Evolutionary conservation across 768 basidiomycete species (phyloP), one percentile per base, ranked within the genome.

Genomic region (Rossbeevera mucosa): DNA sequence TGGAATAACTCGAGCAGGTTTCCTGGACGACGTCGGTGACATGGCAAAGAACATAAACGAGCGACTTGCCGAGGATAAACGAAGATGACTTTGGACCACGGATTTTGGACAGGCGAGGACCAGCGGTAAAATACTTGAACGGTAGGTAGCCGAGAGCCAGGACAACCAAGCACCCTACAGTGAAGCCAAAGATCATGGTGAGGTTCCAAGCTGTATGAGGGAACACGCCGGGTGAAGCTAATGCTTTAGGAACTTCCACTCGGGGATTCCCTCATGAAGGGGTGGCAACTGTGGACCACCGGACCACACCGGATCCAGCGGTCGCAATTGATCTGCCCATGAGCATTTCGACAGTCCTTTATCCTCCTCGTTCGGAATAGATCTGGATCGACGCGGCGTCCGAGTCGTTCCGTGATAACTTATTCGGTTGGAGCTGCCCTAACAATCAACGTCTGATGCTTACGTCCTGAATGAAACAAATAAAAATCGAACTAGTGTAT

Each of bases 1-100:
- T 64, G 71, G 29, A 62, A 64, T n/a, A 71, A 9, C 18, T 72
- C 67, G 6, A 50, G 43, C 16, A 67, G 31, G 52, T 72, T 64
- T 9, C 69, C 69, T 70, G 44, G 1, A 13, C 3, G 22, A 50
- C 9, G 46, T 64, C 30, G 56, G 46, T 70, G 47, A 43, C 1
- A 11, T 18, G n/a, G 44, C 4, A 18, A 38, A 18, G 20, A 12
- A 20, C 40, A 12, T 5, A 11, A 48, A n/a, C 16, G 16, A 22
- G 13, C 11, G 18, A 30, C 24, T 4, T 48, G 54, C 64, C 59
- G 18, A 53, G 43, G 36, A 65, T 0, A 22, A 67, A 65, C 0
- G 64, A 67, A 11, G 66, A 30, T 13, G 64, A 38, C 14, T 54
- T 59, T 6, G 66, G 64, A 0, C 64, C 66, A 13, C 49, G 50